Conservation (phyloP, 306 rosid genomes). For the Hippophae rhamnoides region DNA sequence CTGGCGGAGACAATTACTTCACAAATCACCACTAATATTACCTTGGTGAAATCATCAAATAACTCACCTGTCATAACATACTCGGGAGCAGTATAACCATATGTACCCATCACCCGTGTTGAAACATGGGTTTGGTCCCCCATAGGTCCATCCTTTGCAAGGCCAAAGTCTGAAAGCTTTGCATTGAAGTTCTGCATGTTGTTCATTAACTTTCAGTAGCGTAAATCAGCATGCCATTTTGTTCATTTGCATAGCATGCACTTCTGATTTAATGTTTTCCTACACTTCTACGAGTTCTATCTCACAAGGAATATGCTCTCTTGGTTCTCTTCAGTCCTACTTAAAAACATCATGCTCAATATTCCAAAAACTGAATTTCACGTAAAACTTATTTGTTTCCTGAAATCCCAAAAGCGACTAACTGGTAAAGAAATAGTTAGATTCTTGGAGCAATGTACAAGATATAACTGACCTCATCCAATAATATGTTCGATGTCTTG, state of each 20-base stretch:
- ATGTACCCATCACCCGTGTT: slow-evolving; percentile 92
- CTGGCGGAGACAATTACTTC: neutral
- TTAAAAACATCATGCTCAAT: no score
- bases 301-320: no score
- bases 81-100: slow-evolving; percentile 94
- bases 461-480: slow-evolving; percentile 63
- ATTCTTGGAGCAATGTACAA: neutral
- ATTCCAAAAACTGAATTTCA: no score
- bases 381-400: no score
- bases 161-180: slow-evolving; percentile 93
- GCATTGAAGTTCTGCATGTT: slow-evolving; percentile 72
- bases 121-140: slow-evolving; percentile 98
- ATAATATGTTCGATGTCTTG: slow-evolving; percentile 91
- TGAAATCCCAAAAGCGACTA: neutral
- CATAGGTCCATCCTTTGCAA: slow-evolving; percentile 95
- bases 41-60: neutral
- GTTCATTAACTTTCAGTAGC: slow-evolving; percentile 17
- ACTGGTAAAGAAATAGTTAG: slow-evolving; percentile 1
- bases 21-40: slow-evolving; percentile 9
- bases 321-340: no score
- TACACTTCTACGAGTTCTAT: no score
- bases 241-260: no score
- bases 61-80: slow-evolving; percentile 93
- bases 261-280: no score
- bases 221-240: slow-evolving; percentile 14